A percentile compares a stretch with the other conserved stretches of the same genome.
Conservation (phyloP, 805 yeast species). For the Candida nanaspora region DNA sequence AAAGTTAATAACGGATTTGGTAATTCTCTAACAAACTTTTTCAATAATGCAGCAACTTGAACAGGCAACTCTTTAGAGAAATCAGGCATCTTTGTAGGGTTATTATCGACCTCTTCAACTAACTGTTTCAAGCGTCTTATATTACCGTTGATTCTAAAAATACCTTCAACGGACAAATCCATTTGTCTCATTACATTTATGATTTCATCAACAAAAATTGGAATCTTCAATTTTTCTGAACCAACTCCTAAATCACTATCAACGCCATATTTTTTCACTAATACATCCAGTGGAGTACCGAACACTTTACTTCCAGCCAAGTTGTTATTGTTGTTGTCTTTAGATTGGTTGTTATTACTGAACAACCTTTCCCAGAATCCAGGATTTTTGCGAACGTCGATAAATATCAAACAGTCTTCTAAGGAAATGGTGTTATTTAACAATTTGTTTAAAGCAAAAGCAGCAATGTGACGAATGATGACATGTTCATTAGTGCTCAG, state of each 20-base stretch:
- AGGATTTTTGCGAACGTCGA: conserved; percentile 34
- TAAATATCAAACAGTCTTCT: conserved; percentile 34
- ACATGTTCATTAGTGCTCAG: conserved; percentile 50
- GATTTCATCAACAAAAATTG: conserved; percentile 80
- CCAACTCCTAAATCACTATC: conserved; percentile 84
- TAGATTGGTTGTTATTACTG: conserved; percentile 7
- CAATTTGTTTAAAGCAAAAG: conserved; percentile 38
- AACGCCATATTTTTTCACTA: conserved; percentile 66
- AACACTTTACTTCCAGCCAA: conserved; percentile 47
- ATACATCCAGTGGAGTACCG: conserved; percentile 65
- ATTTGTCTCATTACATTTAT: conserved; percentile 77
- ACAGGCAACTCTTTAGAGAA: conserved; percentile 72
- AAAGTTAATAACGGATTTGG: conserved; percentile 87
- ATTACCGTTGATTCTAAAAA: conserved; percentile 94
- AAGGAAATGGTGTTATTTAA: conserved; percentile 22
- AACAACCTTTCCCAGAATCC: conserved; percentile 50
- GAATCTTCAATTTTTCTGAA: conserved; percentile 71
- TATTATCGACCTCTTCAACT: conserved; percentile 63
- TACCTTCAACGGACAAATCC: conserved; percentile 94
- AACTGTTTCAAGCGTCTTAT: conserved; percentile 72
- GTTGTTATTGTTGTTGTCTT: neutral
- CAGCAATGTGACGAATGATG: conserved; percentile 52
- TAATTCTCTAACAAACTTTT: conserved; percentile 84
- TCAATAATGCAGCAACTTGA: conserved; percentile 87
- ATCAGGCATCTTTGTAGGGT: conserved; percentile 66